Evolutionary conservation across 2,329 filamentous ascomycete genomes (phyloP).

Genomic region (Pseudocercospora macadamiae): DNA sequence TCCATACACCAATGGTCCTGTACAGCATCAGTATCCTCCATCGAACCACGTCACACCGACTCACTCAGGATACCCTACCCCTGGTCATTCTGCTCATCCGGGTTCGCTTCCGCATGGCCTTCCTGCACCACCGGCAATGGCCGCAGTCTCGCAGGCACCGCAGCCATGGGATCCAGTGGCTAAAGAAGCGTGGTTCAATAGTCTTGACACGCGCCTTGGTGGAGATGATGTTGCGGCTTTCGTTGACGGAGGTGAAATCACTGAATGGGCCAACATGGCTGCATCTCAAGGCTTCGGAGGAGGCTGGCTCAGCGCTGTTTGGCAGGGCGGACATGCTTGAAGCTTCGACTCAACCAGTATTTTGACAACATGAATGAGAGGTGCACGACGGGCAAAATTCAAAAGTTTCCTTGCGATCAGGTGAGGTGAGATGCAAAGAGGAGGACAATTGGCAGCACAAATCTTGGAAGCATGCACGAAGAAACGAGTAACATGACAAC

Average conservation of each 20-base stretch:
- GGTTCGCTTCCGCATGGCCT: conserved; percentile 11
- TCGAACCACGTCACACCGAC: conserved; percentile 14
- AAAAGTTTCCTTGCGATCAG: background rate
- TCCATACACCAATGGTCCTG: conserved; percentile 24
- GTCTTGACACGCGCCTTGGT: conserved; percentile 41
- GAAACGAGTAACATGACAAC: background rate
- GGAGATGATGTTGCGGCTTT: conserved; percentile 47
- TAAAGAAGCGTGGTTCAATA: conserved; percentile 41
- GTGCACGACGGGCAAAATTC: background rate
- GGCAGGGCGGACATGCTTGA: conserved; percentile 24
- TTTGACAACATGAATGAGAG: conserved; percentile 22
- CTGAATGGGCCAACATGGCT: conserved; percentile 37
- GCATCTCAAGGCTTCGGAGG: conserved; percentile 26
- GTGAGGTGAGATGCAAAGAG: too few relatives aligned
- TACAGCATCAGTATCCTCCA: conserved; percentile 16
- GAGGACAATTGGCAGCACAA: too few relatives aligned
- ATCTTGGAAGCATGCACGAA: too few relatives aligned
- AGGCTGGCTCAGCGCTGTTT: conserved; percentile 38
- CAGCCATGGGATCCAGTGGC: conserved; percentile 31
- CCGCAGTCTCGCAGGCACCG: conserved; percentile 17
- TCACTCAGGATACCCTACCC: conserved; percentile 16
- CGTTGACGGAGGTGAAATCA: conserved; percentile 42
- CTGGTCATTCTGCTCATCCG: conserved; percentile 17
- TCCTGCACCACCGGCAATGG: conserved; percentile 14
- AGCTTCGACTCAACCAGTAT: conserved; percentile 12